Base-by-base conservation (phyloP, 768 basidiomycete genomes). In the Tulasnella sp. region DNA sequence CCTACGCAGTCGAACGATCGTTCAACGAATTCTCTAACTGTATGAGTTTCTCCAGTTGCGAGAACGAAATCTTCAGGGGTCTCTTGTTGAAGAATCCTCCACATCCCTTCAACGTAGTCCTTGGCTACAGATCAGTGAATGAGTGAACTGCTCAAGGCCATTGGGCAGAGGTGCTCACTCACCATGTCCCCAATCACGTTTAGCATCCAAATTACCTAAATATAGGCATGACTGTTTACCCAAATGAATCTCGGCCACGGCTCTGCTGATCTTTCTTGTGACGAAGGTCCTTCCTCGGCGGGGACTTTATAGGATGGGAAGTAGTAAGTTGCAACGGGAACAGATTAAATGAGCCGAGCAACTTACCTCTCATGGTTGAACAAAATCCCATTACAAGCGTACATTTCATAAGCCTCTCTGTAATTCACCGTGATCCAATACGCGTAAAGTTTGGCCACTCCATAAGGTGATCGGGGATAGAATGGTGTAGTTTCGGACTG, bases 151-250 rank as follows among this genome's bases (percentile, higher is more conserved):
- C 5, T 19, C 16, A 34, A 48, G 31, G 13, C 25, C 13, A 22
- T 15, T 16, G 33, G 12, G 19, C 13, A 32, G 44, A 28, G 19
- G 47, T 12, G 1, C 8, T 31, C 15, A 67, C 76, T 46, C 53
- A 87, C 85, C 91, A 66, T 98, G 92, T 59, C 92, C 92, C 92
- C 92, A 98, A 65, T 98, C 92, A 66, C 92, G 87, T 66, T 83
- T 78, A 7, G 93, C 85, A 65, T 95, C 91, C 54, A 96, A 60
- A 67, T 98, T 98, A 47, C 92, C 92, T 32, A 98, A 76, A 67
- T 91, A 96, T 59, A 98, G 67, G 62, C 89, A 90, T 50, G 76
- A 67, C 64, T 91, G 87, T 70, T 93, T 92, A 49, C 86, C 88
- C 43, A 90, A 66, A 53, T 73, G 72, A 61, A 98, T 96, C 62